A percentile compares a stretch with the other conserved stretches of the same genome.
Evolutionary conservation across 1,139 yeast genomes (phyloP).

Genomic region (Candida mesenterica): DNA sequence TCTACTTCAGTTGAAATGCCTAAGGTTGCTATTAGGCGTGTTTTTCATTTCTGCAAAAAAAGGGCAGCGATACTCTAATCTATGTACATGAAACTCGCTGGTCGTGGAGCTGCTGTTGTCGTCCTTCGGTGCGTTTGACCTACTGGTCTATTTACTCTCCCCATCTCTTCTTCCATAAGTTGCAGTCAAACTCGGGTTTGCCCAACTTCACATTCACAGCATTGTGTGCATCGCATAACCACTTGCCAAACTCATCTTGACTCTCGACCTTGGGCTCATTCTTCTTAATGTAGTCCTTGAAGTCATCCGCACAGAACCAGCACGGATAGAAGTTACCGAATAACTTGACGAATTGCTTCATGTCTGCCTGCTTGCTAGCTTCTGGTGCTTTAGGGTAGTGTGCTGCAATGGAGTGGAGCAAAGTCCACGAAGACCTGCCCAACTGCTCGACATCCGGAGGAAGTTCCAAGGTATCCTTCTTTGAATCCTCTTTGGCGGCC

Average conservation of each 20-base stretch:
- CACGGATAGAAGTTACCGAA: constrained; percentile 90
- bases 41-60: too few relatives aligned
- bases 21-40: too few relatives aligned
- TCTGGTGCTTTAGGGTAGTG: constrained; percentile 75
- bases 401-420: constrained; percentile 89
- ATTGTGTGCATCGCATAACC: constrained; percentile 96
- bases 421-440: constrained; percentile 91
- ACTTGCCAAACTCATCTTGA: constrained; percentile 78
- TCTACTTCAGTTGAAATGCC: too few relatives aligned
- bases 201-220: constrained; percentile 83
- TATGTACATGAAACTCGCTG: too few relatives aligned
- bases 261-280: constrained; percentile 66
- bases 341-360: constrained; percentile 64
- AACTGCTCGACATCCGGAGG: constrained; percentile 86
- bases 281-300: constrained; percentile 57
- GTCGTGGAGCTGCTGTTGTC: too few relatives aligned
- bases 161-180: constrained; percentile 93
- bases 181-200: constrained; percentile 82
- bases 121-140: too few relatives aligned
- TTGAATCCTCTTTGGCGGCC: constrained; percentile 17
- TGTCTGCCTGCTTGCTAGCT: constrained; percentile 60
- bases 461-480: constrained; percentile 39
- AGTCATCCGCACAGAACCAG: constrained; percentile 90
- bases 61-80: too few relatives aligned
- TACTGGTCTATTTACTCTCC: constrained; percentile 51